phyloP scores from a whole-genome alignment of 352 stramenopile genomes.

The Globisporangium iwayamae region DNA sequence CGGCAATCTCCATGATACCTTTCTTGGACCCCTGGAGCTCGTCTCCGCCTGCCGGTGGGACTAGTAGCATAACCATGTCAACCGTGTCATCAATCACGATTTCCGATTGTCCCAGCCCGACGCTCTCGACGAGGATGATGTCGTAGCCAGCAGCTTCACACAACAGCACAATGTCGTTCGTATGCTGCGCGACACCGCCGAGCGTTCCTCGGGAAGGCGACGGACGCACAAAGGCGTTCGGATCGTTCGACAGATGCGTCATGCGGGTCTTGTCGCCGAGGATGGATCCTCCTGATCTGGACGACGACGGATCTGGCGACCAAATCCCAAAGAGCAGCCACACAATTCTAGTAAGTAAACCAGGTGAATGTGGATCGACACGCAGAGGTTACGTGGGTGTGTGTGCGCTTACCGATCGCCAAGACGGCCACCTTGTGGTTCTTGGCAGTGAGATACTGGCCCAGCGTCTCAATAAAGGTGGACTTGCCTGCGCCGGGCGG shows the following conservation, averaged over 20 bases:
- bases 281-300: constrained; percentile 93
- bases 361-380: not conserved
- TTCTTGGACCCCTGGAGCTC: constrained; percentile 98
- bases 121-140: constrained; percentile 96
- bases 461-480: constrained; percentile 96
- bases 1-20: constrained; percentile 97
- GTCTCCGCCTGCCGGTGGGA: constrained; percentile 94
- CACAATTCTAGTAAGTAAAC: not conserved
- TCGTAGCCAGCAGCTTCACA: constrained; percentile 93
- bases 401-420: constrained; percentile 62
- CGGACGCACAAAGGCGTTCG: constrained; percentile 91
- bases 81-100: constrained; percentile 95
- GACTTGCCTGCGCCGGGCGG: constrained; percentile 96
- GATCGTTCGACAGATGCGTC: constrained; percentile 90
- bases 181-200: constrained; percentile 70
- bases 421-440: constrained; percentile 92
- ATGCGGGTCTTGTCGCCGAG: constrained; percentile 98
- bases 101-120: constrained; percentile 97
- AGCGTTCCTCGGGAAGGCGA: constrained; percentile 88
- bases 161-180: constrained; percentile 92
- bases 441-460: constrained; percentile 78
- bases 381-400: not conserved
- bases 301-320: constrained; percentile 91
- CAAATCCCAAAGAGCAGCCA: constrained; percentile 3
- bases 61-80: constrained; percentile 95